Percentiles rank a stretch among this genome's conserved stretches.
Evolutionary conservation across 306 rosid species (phyloP).

Genomic region (Castanopsis chinensis): DNA sequence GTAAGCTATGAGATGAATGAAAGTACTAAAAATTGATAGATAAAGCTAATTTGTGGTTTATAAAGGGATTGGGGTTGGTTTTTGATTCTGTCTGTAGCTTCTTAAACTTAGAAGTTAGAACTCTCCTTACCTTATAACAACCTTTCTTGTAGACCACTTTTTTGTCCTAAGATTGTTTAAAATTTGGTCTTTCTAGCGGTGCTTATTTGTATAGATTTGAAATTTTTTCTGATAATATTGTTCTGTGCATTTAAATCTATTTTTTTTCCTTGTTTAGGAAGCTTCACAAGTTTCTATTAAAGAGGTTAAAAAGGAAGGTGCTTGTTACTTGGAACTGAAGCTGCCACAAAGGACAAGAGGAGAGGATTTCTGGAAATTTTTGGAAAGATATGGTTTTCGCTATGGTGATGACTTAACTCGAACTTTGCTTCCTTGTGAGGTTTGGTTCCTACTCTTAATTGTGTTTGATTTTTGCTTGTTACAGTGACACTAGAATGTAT

Average conservation of each 20-base stretch:
- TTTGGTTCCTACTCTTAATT: conserved; percentile 34
- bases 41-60: not conserved
- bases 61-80: not conserved
- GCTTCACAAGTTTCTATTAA: conserved; percentile 66
- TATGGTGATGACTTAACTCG: conserved; percentile 64
- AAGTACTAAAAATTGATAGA: not conserved
- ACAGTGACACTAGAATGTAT: not conserved
- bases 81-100: not conserved
- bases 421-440: conserved; percentile 91
- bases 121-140: conserved; percentile 1
- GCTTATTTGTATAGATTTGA: conserved; percentile 4
- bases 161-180: conserved; percentile 8
- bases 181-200: not conserved
- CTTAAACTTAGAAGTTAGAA: not conserved
- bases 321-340: conserved; percentile 56
- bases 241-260: not conserved
- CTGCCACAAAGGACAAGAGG: conserved; percentile 44
- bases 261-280: conserved; percentile 33
- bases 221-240: not conserved
- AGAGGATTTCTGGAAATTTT: conserved; percentile 61
- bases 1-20: not conserved
- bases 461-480: conserved; percentile 14
- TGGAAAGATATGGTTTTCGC: conserved; percentile 72
- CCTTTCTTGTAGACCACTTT: conserved; percentile 2
- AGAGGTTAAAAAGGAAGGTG: conserved; percentile 80